Evolutionary conservation across 2,329 filamentous ascomycete species (phyloP), one percentile per base, ranked within the genome.

Genomic region (Daldinia eschscholtzii): DNA sequence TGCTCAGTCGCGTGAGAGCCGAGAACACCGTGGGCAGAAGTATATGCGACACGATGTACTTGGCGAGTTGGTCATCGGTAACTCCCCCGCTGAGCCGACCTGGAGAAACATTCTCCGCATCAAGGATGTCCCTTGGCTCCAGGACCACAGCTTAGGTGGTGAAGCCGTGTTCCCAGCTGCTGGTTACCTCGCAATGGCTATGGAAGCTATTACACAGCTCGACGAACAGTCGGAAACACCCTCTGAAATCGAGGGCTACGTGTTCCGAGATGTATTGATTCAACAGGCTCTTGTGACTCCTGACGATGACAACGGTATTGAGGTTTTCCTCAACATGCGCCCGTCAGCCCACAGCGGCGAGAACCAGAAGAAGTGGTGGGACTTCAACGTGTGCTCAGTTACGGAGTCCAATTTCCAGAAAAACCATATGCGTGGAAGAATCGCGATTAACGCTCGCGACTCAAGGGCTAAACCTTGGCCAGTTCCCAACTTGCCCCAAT

Each of bases 371-470:
- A 65, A 65, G 12, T 78, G 75, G 76, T 77, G 70, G 61, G 74
- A 77, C 15, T 81, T 79, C 64, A 73, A 63, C 44, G 74, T 80
- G 9, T 76, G 67, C 4, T 80, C 77, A 4, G 39, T 77, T 26
- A 62, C 70, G 33, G 35, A 58, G 41, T 52, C 70, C 6, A 52
- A 60, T 6, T 52, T 61, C 41, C 52, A 57, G 41, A 76, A 74
- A 55, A 68, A 76, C 23, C 76, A 79, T 65, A 75, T 74, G 67
- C 58, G 70, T 3, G 77, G 77, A 7, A 75, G 68, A 50, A 73
- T 79, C 60, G 64, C 61, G 57, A 64, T 75, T 58, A 72, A 74
- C 30, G 61, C 67, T 26, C 58, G 68, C 15, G 53, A 56, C 37
- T 44, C 41, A 15, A 61, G 42, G 46, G 59, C 67, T 10, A 64